phyloP scores from a whole-genome alignment of 2,329 filamentous ascomycete species.

The Domatiomyces globalis region DNA sequence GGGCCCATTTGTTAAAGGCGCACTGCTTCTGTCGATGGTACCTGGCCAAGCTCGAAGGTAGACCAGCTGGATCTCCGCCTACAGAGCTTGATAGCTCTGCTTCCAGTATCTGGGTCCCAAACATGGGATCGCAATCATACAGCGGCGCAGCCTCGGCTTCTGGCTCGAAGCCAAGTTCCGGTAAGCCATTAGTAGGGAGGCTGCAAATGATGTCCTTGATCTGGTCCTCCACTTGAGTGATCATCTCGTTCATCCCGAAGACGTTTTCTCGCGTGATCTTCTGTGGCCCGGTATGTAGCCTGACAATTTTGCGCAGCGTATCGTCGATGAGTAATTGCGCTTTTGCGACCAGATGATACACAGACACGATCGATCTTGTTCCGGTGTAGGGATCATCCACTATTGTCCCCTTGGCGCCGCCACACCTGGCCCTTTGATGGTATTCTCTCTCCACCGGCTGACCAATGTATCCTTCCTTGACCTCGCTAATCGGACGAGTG shows the following conservation, averaged over 20 bases:
- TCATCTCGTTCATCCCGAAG: conserved; percentile 29
- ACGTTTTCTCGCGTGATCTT: conserved; percentile 31
- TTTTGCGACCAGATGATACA: conserved; percentile 23
- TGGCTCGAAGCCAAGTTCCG: conserved; percentile 18
- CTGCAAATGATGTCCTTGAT: conserved; percentile 30
- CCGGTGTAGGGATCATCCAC: conserved; percentile 29
- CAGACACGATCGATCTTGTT: conserved; percentile 31
- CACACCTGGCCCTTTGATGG: conserved; percentile 22
- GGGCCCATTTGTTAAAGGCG: conserved; percentile 33
- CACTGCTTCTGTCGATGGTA: conserved; percentile 31
- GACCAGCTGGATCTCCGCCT: conserved; percentile 1
- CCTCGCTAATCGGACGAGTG: conserved; percentile 32
- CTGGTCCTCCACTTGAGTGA: conserved; percentile 29
- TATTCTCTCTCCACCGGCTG: conserved; percentile 26
- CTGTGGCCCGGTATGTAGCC: conserved; percentile 32
- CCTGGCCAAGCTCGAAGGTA: conserved; percentile 21
- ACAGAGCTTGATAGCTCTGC: conserved; percentile 10
- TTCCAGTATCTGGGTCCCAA: conserved; percentile 13
- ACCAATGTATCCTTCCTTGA: conserved; percentile 32
- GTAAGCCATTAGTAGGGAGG: conserved; percentile 25
- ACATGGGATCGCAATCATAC: conserved; percentile 10
- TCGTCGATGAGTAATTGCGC: conserved; percentile 34
- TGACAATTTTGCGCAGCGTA: conserved; percentile 29
- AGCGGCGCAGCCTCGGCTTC: conserved; percentile 1
- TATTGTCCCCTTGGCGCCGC: conserved; percentile 25